Conservation (phyloP, 768 basidiomycete genomes). For the Zangia roseola region DNA sequence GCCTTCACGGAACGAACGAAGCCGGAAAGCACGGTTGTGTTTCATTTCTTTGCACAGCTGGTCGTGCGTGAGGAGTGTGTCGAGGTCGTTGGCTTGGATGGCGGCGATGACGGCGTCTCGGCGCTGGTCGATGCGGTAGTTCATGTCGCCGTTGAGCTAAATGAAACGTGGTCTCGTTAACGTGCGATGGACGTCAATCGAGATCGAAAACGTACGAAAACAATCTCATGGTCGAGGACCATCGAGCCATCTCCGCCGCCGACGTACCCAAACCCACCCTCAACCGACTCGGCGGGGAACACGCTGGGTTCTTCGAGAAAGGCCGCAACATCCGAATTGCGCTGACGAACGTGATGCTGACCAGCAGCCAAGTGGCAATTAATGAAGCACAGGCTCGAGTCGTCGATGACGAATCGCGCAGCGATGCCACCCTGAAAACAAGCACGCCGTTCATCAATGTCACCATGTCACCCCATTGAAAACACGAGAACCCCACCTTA, state of each 20-base stretch:
- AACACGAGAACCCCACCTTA: constrained; percentile 56
- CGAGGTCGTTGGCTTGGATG: constrained; percentile 64
- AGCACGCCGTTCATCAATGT: not conserved
- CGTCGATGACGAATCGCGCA: constrained; percentile 85
- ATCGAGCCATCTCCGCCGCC: constrained; percentile 93
- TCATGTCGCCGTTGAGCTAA: constrained; percentile 90
- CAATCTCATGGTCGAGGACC: constrained; percentile 93
- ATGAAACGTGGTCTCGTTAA: not conserved
- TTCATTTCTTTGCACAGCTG: constrained; percentile 90
- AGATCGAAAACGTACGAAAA: constrained; percentile 52
- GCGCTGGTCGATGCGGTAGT: constrained; percentile 95
- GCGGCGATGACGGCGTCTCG: constrained; percentile 77
- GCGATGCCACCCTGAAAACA: constrained; percentile 79
- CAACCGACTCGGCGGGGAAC: constrained; percentile 50
- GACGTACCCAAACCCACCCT: constrained; percentile 66
- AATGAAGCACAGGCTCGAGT: constrained; percentile 91
- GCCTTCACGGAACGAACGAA: constrained; percentile 81
- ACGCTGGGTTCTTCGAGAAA: constrained; percentile 82
- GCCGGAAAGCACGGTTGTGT: constrained; percentile 81
- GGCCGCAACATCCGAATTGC: constrained; percentile 85
- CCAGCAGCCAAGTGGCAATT: constrained; percentile 98
- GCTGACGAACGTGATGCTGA: constrained; percentile 73
- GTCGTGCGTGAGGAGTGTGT: constrained; percentile 70
- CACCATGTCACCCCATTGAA: not conserved
- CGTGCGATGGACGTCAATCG: not conserved